A percentile compares a stretch with the other conserved stretches of the same genome.
Evolutionary conservation across 169 alveolate genomes (phyloP).

Genomic region (Cryptosporidium andersoni): DNA sequence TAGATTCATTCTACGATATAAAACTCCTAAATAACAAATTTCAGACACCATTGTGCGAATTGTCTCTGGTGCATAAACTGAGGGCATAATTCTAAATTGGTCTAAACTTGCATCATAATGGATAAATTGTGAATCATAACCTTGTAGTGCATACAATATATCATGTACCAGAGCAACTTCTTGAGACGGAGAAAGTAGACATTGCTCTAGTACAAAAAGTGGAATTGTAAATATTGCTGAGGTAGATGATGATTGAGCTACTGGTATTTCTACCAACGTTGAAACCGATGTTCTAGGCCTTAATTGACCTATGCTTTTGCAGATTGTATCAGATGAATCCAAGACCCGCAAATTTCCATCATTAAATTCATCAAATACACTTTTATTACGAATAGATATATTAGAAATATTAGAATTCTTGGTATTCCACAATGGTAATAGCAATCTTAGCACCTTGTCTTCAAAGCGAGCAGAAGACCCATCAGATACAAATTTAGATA

Average conservation of each 20-base stretch:
- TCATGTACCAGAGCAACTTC: slow-evolving; percentile 64
- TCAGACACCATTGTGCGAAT: slow-evolving; percentile 37
- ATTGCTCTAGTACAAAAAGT: slow-evolving; percentile 36
- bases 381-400: too few relatives aligned
- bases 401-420: slow-evolving; percentile 5
- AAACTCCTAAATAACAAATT: slow-evolving; percentile 34
- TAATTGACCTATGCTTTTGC: too few relatives aligned
- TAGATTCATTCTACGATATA: slow-evolving; percentile 36
- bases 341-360: too few relatives aligned
- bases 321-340: neutral
- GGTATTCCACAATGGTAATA: slow-evolving; percentile 29
- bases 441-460: slow-evolving; percentile 15
- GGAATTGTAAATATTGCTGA: slow-evolving; percentile 19
- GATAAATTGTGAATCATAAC: slow-evolving; percentile 46
- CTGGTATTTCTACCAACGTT: neutral
- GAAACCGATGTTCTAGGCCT: neutral
- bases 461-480: neutral
- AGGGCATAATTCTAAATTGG: slow-evolving; percentile 16
- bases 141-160: slow-evolving; percentile 60
- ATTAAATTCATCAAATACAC: too few relatives aligned
- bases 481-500: neutral
- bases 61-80: slow-evolving; percentile 29
- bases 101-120: slow-evolving; percentile 39
- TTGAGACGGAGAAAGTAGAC: slow-evolving; percentile 44
- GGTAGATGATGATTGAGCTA: neutral